A percentile compares a stretch with the other conserved stretches of the same genome.
These are phyloP conservation scores for Neltuma alba DNA, from an alignment of 306 rosid species.

Conservation along the genomic window DNA sequence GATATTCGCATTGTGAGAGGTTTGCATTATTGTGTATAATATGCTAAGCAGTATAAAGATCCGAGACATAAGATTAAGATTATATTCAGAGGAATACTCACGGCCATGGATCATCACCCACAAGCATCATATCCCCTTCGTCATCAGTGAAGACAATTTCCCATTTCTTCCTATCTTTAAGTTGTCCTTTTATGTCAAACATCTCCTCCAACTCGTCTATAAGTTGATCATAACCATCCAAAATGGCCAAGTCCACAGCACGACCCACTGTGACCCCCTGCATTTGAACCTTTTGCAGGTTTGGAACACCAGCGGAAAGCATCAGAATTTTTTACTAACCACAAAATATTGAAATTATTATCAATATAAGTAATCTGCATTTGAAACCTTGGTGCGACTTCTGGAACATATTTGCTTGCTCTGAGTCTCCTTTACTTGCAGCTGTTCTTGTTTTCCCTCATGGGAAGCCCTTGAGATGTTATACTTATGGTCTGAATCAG, in stretches of 20 bases:
- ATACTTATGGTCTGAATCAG: slow-evolving; percentile 57
- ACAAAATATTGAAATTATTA: neutral
- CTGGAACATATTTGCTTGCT: slow-evolving; percentile 70
- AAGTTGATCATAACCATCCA: slow-evolving; percentile 85
- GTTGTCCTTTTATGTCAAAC: slow-evolving; percentile 90
- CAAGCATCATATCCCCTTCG: slow-evolving; percentile 93
- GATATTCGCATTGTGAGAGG: neutral
- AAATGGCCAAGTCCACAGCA: slow-evolving; percentile 80
- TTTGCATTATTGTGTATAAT: neutral
- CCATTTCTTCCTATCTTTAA: slow-evolving; percentile 68
- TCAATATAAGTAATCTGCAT: slow-evolving; percentile 4
- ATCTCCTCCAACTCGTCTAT: slow-evolving; percentile 75
- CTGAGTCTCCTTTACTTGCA: slow-evolving; percentile 58
- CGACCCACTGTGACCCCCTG: slow-evolving; percentile 96
- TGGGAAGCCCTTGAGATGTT: slow-evolving; percentile 55
- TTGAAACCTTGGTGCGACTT: slow-evolving; percentile 87
- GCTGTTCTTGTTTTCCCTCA: slow-evolving; percentile 53
- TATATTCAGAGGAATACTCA: slow-evolving; percentile 54
- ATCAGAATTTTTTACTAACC: slow-evolving; percentile 34
- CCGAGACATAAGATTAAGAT: neutral
- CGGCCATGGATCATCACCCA: slow-evolving; percentile 92
- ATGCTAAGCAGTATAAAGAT: neutral
- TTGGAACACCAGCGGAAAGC: slow-evolving; percentile 26
- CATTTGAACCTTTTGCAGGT: slow-evolving; percentile 82
- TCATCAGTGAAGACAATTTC: slow-evolving; percentile 83